Evolutionary conservation across 1,284 basidiomycete species (phyloP).

Genomic region (Agaricales sp.): DNA sequence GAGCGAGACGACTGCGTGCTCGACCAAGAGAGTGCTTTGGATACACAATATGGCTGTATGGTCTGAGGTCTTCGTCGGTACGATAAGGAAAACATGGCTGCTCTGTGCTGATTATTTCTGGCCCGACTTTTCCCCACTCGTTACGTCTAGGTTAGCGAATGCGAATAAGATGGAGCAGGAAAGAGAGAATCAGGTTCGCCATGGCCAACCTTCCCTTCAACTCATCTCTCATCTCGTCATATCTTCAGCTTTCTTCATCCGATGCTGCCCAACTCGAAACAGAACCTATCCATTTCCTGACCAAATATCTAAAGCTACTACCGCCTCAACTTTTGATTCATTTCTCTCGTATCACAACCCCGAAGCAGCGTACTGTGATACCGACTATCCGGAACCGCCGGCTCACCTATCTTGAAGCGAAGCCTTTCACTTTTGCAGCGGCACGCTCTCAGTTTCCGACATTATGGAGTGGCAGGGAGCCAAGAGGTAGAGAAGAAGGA

Average conservation of each 20-base stretch:
- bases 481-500: conserved; percentile 38
- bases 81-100: too few relatives aligned
- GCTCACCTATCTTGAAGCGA: conserved; percentile 42
- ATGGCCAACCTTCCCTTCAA: conserved; percentile 20
- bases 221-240: conserved; percentile 38
- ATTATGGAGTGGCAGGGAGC: conserved; percentile 49
- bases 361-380: conserved; percentile 55
- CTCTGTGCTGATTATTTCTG: too few relatives aligned
- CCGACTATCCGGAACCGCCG: conserved; percentile 60
- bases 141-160: too few relatives aligned
- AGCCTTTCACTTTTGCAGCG: conserved; percentile 37
- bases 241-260: conserved; percentile 48
- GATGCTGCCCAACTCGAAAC: conserved; percentile 49
- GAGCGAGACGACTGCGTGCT: too few relatives aligned
- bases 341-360: conserved; percentile 54
- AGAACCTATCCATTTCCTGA: conserved; percentile 55
- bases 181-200: neutral
- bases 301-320: conserved; percentile 44
- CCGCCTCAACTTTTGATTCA: conserved; percentile 52
- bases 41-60: too few relatives aligned
- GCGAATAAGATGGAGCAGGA: neutral
- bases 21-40: too few relatives aligned
- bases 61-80: too few relatives aligned
- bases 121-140: too few relatives aligned
- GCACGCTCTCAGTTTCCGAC: conserved; percentile 52